phyloP scores from a whole-genome alignment of 306 rosid genomes.

The Hippophae gyantsensis region DNA sequence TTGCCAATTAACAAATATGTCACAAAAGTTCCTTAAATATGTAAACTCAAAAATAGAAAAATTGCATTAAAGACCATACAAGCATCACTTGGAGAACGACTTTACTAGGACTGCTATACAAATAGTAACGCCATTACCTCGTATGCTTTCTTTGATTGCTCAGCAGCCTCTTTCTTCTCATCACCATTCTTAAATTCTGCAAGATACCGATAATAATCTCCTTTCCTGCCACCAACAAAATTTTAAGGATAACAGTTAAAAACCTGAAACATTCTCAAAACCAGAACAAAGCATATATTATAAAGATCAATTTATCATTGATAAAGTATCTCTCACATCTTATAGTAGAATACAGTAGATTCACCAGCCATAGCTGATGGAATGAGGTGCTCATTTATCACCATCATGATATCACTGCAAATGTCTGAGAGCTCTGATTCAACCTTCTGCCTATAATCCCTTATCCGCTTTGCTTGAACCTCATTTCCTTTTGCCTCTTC shows the following conservation, averaged over 20 bases:
- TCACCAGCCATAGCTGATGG: constrained; percentile 33
- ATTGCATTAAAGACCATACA: not conserved
- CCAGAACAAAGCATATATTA: too few species aligned
- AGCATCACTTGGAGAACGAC: not conserved
- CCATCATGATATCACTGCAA: constrained; percentile 28
- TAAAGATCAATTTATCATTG: too few species aligned
- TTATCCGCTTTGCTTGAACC: constrained; percentile 25
- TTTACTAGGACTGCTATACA: too few species aligned
- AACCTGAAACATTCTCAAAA: too few species aligned
- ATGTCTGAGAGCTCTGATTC: constrained; percentile 32
- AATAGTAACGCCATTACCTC: constrained; percentile 9
- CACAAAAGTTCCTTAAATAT: too few species aligned
- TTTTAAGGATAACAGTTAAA: too few species aligned
- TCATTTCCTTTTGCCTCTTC: constrained; percentile 32
- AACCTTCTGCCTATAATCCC: constrained; percentile 29
- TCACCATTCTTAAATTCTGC: constrained; percentile 34
- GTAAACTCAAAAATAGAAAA: too few species aligned
- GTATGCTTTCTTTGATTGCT: constrained; percentile 36
- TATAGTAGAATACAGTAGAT: constrained; percentile 30
- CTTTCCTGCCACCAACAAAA: constrained; percentile 21
- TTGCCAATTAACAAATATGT: too few species aligned
- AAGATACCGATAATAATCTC: constrained; percentile 40
- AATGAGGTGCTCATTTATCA: constrained; percentile 32
- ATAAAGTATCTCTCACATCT: constrained; percentile 22
- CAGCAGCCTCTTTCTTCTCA: constrained; percentile 35